A percentile compares a stretch with the other conserved stretches of the same genome.
Evolutionary conservation across 2,329 filamentous ascomycete genomes (phyloP).

Genomic region (Colletotrichum zoysiae): DNA sequence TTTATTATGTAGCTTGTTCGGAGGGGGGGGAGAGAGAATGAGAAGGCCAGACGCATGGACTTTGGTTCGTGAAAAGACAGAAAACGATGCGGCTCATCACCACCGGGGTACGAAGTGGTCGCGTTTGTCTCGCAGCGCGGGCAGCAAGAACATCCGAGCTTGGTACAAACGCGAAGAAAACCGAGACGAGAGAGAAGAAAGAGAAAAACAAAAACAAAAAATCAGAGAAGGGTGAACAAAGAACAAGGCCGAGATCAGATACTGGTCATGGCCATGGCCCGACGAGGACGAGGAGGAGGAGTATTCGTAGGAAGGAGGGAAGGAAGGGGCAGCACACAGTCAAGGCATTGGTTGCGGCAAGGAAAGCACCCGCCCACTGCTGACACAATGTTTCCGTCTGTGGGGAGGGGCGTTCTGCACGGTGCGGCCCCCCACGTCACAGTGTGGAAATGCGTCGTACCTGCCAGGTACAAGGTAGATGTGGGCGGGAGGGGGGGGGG

Average conservation of each 20-base stretch:
- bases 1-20: too few relatives aligned
- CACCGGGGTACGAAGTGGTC: not conserved
- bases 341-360: not conserved
- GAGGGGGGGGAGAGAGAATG: not conserved
- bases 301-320: too few relatives aligned
- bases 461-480: too few relatives aligned
- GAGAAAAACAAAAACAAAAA: not conserved
- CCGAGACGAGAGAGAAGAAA: not conserved
- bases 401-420: not conserved
- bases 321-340: not conserved
- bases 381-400: not conserved
- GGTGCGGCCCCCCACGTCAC: not conserved
- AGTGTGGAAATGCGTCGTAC: not conserved
- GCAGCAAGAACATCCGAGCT: not conserved
- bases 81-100: not conserved
- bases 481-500: too few relatives aligned
- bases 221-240: not conserved
- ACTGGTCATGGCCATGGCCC: conserved; percentile 1
- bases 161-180: not conserved
- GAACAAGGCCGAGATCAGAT: not conserved
- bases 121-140: not conserved
- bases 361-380: not conserved
- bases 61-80: not conserved
- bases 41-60: conserved; percentile 11
- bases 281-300: not conserved